Evolutionary conservation across 139 green algal genomes (phyloP), one percentile per base, ranked within the genome.

Genomic region (Chlamydomonas asymmetrica): DNA sequence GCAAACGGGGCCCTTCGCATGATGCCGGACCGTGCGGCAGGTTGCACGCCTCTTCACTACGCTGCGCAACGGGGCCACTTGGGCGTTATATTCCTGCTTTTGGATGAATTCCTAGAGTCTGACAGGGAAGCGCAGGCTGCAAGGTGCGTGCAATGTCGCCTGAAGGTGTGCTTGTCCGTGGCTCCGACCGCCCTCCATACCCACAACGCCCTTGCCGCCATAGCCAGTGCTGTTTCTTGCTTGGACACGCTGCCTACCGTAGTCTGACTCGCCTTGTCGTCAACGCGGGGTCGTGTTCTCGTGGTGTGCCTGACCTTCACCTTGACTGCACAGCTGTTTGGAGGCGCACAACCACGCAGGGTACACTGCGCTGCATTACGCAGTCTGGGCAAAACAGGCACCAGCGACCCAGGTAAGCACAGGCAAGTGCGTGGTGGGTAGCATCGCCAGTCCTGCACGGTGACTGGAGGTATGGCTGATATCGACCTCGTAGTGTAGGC

Each of bases 341-440:
- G 79, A 88, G 65, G 69, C 59, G 27, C 78, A 75, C 60, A 88
- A 88, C 73, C 27, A 74, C 23, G 65, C 69, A 2, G 82, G 82
- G 38, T 88, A 81, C 65, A 75, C 65, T 0, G 56, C 82, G 7
- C 74, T 88, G 59, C 74, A 84, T 50, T 88, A 82, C 43, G 82
- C 78, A 1, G 78, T 82, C 45, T 88, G 83, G 79, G 52, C 66
- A 35, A 66, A 73, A 32, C 70, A 76, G 57, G 61, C 23, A 16
- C 2, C 22, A 41, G 23, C 18, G 23, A 4, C 57, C 29, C 7
- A 6, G 31, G 22, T 9, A 61, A 8, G 34, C 25, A 32, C 4
- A 1, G 31, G 4, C 7, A 8, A 34, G 32, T 43, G 32, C 32
- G 32, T 9, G 13, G n/a, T 27, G 16, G 54, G 54, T 29, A 4